Percentiles rank a stretch among this genome's conserved stretches.
Evolutionary conservation across 805 yeast species (phyloP).

Genomic region (Kazachstania kunashirensis): DNA sequence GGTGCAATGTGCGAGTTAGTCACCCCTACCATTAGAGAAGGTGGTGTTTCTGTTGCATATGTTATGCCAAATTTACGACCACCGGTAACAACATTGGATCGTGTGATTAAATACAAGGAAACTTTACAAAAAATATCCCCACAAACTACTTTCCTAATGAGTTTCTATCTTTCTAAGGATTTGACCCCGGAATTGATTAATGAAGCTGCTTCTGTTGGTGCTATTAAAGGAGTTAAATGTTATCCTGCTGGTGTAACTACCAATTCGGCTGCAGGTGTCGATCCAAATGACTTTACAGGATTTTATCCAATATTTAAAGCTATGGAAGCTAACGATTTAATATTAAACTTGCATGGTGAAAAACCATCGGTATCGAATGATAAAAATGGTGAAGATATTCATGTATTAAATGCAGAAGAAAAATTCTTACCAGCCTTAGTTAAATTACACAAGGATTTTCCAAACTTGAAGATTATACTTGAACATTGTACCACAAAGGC

Average conservation of each 20-base stretch:
- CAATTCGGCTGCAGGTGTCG: constrained; percentile 84
- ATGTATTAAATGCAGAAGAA: constrained; percentile 89
- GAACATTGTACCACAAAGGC: constrained; percentile 93
- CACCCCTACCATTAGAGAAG: constrained; percentile 80
- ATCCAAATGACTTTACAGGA: constrained; percentile 78
- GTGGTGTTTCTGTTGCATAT: constrained; percentile 86
- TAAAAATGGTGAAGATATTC: constrained; percentile 47
- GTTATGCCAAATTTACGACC: constrained; percentile 96
- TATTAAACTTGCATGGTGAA: constrained; percentile 91
- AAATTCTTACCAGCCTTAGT: constrained; percentile 80
- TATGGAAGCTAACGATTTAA: constrained; percentile 68
- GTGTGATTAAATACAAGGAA: constrained; percentile 60
- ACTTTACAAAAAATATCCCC: constrained; percentile 61
- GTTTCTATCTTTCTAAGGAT: constrained; percentile 68
- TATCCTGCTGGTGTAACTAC: constrained; percentile 99
- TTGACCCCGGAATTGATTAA: constrained; percentile 80
- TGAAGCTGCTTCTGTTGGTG: constrained; percentile 60
- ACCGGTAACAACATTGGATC: constrained; percentile 71
- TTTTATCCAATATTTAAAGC: constrained; percentile 87
- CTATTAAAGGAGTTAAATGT: constrained; percentile 83
- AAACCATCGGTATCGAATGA: constrained; percentile 62
- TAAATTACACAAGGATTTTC: constrained; percentile 74
- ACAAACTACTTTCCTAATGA: constrained; percentile 81
- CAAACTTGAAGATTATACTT: constrained; percentile 72
- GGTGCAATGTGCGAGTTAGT: constrained; percentile 88